phyloP scores from a whole-genome alignment of 176 grass and related monocot species.

The Carex littledalei region DNA sequence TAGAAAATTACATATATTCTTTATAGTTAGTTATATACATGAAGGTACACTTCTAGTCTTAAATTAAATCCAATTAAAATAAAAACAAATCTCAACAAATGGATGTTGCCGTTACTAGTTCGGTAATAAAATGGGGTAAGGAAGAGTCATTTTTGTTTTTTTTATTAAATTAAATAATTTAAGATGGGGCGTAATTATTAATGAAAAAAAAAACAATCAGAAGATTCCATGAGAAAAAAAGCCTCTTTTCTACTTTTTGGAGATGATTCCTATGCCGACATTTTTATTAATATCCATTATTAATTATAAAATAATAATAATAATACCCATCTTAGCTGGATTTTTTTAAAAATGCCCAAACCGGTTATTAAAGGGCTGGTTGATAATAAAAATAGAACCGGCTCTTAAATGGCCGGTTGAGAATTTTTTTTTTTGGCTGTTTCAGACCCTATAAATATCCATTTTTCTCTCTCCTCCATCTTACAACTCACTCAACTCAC shows the following conservation, averaged over 20 bases:
- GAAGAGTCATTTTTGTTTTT: background rate
- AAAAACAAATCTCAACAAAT: background rate
- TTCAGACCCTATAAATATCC: too few relatives aligned
- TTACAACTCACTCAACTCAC: too few relatives aligned
- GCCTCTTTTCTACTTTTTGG: background rate
- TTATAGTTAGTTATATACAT: background rate
- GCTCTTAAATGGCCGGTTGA: too few relatives aligned
- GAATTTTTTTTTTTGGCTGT: too few relatives aligned
- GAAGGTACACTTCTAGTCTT: too few relatives aligned
- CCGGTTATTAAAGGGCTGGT: too few relatives aligned
- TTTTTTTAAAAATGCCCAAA: too few relatives aligned
- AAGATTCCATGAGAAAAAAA: conserved; percentile 12
- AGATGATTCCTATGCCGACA: background rate
- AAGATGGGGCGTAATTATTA: background rate
- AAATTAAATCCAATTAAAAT: background rate
- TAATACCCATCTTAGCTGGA: too few relatives aligned
- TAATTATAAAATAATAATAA: too few relatives aligned
- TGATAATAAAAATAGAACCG: too few relatives aligned
- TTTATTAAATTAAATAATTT: background rate
- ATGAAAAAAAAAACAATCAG: background rate
- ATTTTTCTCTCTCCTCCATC: too few relatives aligned
- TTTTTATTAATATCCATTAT: too few relatives aligned
- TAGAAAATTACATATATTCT: background rate
- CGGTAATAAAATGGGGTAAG: background rate
- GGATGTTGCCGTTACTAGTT: background rate